These are phyloP conservation scores for Samsoniella hepiali DNA, from an alignment of 2,329 filamentous ascomycete genomes.

Conservation along the genomic window DNA sequence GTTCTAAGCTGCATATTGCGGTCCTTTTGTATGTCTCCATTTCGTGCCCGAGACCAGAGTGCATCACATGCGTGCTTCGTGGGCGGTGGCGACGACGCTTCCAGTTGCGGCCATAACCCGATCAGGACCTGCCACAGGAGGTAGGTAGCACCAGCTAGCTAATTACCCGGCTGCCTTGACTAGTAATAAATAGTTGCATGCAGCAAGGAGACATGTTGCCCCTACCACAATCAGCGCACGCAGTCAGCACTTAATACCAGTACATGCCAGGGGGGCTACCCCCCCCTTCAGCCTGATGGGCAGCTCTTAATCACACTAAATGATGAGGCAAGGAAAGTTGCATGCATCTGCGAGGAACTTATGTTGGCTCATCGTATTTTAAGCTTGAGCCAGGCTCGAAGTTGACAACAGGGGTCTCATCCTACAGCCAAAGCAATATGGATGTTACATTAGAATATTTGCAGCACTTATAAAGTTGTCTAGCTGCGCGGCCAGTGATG, in stretches of 20 bases:
- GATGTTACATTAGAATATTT: background rate
- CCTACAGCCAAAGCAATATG: background rate
- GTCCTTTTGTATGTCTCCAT: background rate
- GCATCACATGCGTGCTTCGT: background rate
- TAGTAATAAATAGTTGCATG: background rate
- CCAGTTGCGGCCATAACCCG: background rate
- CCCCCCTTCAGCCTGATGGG: background rate
- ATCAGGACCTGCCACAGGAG: background rate
- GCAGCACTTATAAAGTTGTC: background rate
- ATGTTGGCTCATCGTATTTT: background rate
- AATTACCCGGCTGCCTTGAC: background rate
- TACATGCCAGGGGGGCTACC: background rate
- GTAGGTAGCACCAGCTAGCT: background rate
- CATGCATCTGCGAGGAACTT: slow-evolving; percentile 5
- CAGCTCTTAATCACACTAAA: background rate
- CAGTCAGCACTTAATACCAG: background rate
- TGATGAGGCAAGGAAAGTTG: too few relatives aligned
- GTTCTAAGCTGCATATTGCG: background rate
- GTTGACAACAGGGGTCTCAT: background rate
- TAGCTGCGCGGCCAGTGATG: background rate
- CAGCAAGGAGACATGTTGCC: background rate
- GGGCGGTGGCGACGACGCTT: background rate
- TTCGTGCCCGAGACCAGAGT: background rate
- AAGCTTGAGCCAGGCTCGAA: background rate
- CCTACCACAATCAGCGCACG: background rate